Evolutionary conservation across 2,329 filamentous ascomycete genomes (phyloP).

Genomic region (Colletotrichum musae): DNA sequence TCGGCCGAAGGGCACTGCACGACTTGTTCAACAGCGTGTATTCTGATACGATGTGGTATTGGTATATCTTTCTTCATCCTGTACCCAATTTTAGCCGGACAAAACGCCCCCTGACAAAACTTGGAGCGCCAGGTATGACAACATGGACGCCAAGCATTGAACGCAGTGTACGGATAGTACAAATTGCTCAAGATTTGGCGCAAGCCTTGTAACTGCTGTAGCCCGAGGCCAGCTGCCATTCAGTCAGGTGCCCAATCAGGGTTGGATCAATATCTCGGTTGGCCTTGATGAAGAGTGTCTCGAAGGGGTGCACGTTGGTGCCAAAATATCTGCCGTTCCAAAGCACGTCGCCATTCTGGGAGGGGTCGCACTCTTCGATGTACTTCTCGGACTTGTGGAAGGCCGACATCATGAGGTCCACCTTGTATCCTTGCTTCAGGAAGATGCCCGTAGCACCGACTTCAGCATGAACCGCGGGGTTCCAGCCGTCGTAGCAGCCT

Average conservation of each 20-base stretch:
- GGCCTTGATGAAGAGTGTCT: slow-evolving; percentile 55
- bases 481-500: slow-evolving; percentile 48
- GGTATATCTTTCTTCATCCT: too few species aligned
- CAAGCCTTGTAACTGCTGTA: slow-evolving; percentile 48
- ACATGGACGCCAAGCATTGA: not conserved
- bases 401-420: slow-evolving; percentile 52
- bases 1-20: too few species aligned
- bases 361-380: slow-evolving; percentile 36
- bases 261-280: slow-evolving; percentile 49
- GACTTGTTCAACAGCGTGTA: too few species aligned
- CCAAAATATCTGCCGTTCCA: slow-evolving; percentile 50
- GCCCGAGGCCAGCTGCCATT: slow-evolving; percentile 47
- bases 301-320: slow-evolving; percentile 54
- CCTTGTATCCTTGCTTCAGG: slow-evolving; percentile 49
- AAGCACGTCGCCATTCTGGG: slow-evolving; percentile 46
- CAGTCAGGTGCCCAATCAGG: slow-evolving; percentile 48
- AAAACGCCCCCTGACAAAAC: not conserved
- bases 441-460: slow-evolving; percentile 49
- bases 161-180: not conserved
- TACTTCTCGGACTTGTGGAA: slow-evolving; percentile 44
- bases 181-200: slow-evolving; percentile 2
- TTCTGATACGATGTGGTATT: too few species aligned
- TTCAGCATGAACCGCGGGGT: slow-evolving; percentile 50
- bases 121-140: not conserved
- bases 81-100: too few species aligned